These are phyloP conservation scores for Termitomyces sp. DNA, from an alignment of 768 basidiomycete species.

Conservation along the genomic window DNA sequence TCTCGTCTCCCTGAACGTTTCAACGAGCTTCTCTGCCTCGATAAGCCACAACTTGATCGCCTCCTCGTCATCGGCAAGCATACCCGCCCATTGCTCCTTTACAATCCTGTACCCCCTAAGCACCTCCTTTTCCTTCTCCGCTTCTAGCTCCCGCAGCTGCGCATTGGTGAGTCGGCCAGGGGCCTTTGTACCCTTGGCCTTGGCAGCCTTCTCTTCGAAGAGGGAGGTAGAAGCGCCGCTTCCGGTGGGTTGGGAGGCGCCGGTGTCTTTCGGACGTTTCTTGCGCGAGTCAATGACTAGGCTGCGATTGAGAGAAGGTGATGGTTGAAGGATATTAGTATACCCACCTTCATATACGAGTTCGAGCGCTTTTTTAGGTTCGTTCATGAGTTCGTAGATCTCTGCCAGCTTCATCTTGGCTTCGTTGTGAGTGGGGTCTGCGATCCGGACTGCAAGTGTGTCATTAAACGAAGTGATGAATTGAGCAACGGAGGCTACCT, in stretches of 20 bases:
- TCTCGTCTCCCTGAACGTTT: constrained; percentile 84
- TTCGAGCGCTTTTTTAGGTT: constrained; percentile 76
- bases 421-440: constrained; percentile 72
- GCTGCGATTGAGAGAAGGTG: background rate
- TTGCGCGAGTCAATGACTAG: constrained; percentile 59
- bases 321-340: background rate
- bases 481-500: constrained; percentile 35
- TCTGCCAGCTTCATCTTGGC: constrained; percentile 89
- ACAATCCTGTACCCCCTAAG: constrained; percentile 51
- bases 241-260: constrained; percentile 14
- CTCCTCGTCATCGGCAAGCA: constrained; percentile 38
- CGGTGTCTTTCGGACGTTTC: constrained; percentile 28
- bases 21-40: constrained; percentile 81
- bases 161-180: constrained; percentile 48
- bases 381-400: constrained; percentile 79
- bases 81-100: constrained; percentile 55
- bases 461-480: background rate
- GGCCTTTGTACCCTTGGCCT: constrained; percentile 18
- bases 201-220: constrained; percentile 48
- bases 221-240: constrained; percentile 38
- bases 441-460: constrained; percentile 50
- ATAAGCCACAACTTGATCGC: constrained; percentile 71
- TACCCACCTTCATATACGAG: constrained; percentile 74
- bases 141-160: constrained; percentile 59
- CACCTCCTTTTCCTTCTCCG: constrained; percentile 61